Percentiles rank a stretch among this genome's conserved stretches.
Conservation (phyloP, 2,329 filamentous ascomycete genomes). For the Knufia petricola region DNA sequence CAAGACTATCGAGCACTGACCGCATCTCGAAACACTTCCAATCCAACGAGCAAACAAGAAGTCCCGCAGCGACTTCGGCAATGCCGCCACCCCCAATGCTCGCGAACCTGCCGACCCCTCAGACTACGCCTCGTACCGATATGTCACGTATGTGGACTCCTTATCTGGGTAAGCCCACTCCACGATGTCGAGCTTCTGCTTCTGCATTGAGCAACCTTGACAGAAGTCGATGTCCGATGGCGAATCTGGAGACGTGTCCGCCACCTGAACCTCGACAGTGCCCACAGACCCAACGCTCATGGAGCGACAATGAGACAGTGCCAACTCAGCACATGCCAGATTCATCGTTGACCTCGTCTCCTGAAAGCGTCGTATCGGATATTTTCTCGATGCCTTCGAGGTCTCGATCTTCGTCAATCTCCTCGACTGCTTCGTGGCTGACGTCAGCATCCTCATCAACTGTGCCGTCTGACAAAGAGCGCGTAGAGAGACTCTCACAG, state of each 20-base stretch:
- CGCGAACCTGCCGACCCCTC: conserved; percentile 51
- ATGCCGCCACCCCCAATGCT: conserved; percentile 48
- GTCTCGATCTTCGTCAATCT: conserved; percentile 44
- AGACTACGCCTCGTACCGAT: conserved; percentile 46
- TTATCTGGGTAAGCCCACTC: conserved; percentile 49
- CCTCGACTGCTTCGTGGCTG: conserved; percentile 31
- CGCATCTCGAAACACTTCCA: background rate
- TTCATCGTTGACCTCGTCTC: conserved; percentile 35
- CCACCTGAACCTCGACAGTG: conserved; percentile 24
- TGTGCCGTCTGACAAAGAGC: background rate
- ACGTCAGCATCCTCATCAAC: conserved; percentile 9
- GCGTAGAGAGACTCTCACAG: conserved; percentile 7
- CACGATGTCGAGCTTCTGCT: conserved; percentile 47
- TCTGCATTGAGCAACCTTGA: conserved; percentile 48
- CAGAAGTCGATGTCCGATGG: conserved; percentile 45
- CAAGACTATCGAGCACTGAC: conserved; percentile 4
- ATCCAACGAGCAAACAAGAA: background rate
- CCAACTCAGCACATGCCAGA: background rate
- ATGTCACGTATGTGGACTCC: conserved; percentile 24
- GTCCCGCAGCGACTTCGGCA: conserved; percentile 24
- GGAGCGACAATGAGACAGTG: background rate
- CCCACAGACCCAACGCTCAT: conserved; percentile 7
- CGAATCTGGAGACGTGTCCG: conserved; percentile 44
- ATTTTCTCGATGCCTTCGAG: conserved; percentile 45
- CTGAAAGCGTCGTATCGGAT: conserved; percentile 57